Conservation (phyloP, 108 stramenopile genomes). For the Stephanodiscus triporus region DNA sequence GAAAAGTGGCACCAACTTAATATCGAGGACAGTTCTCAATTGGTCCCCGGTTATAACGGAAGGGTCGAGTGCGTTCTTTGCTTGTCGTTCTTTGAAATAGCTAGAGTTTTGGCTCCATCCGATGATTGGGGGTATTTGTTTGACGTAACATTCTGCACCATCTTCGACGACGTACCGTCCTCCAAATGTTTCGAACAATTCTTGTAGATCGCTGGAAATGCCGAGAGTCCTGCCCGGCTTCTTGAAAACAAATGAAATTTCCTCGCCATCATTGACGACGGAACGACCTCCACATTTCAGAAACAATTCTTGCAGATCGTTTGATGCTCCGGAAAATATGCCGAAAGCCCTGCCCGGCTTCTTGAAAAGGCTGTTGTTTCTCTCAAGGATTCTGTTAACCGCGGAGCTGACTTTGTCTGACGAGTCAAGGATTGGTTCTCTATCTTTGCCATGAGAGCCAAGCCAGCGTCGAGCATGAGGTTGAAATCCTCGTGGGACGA, state of each 20-base stretch:
- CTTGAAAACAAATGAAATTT: background rate
- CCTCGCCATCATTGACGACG: background rate
- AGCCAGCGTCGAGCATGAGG: background rate
- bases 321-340: background rate
- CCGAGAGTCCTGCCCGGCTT: background rate
- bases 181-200: background rate
- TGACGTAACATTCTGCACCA: background rate
- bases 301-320: background rate
- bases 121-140: background rate
- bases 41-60: background rate
- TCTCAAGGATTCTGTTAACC: background rate
- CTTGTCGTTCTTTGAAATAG: background rate
- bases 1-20: background rate
- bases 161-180: background rate
- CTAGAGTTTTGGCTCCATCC: background rate
- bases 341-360: background rate
- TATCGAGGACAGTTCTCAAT: background rate
- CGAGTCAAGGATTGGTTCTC: background rate
- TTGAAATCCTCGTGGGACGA: background rate
- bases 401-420: background rate
- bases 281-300: background rate
- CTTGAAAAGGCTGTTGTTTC: background rate
- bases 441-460: background rate
- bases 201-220: background rate
- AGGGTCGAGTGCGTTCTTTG: background rate